Base-by-base conservation (phyloP, 2,329 filamentous ascomycete genomes). In the Neopestalotiopsis sp. region DNA sequence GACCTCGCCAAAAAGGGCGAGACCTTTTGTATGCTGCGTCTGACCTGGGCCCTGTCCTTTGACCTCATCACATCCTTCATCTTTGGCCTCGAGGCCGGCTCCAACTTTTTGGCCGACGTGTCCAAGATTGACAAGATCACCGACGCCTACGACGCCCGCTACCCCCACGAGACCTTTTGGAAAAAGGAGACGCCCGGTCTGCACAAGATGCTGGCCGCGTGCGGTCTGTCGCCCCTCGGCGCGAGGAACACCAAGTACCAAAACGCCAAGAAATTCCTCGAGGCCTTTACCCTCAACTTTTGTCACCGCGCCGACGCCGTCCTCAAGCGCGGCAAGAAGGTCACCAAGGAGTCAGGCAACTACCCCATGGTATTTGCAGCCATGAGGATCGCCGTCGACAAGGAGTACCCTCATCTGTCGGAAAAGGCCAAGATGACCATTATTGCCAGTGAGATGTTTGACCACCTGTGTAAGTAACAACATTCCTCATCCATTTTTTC, bases 1-100 rank as follows among this genome's bases (percentile, higher is more conserved):
- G 30, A 63, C 14, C 60, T 24, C 10, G 60, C 60, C 60, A 40
- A 24, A 13, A 24, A 24, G 30, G 60, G 60, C 20, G 30, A 63
- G 1, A 20, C n/a, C 2, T 40, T 38, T 6, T 66, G 67, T 2
- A 24, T 28, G n/a, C 66, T 69, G 12, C 57, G 63, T 0, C 60
- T 68, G n/a, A 60, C 58, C 30, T 69, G 67, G n/a, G 20, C 28
- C 12, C 17, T 66, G 10, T 58, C 65, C 40, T 38, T 49, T 12
- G 68, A 69, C 52, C 14, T 68, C 7, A 30, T 69, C 42, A 69
- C 20, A 4, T 60, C 12, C 6, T 69, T 62, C 30, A 60, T 69
- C 3, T 69, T 69, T 52, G 68, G 68, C 14, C 59, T 45, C n/a
- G 52, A 49, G 14, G 65, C 42, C 40, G 68, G 42, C 5, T 24